These are phyloP conservation scores for Globisporangium rhizosaccharum DNA, from an alignment of 352 stramenopile genomes.

Conservation along the genomic window DNA sequence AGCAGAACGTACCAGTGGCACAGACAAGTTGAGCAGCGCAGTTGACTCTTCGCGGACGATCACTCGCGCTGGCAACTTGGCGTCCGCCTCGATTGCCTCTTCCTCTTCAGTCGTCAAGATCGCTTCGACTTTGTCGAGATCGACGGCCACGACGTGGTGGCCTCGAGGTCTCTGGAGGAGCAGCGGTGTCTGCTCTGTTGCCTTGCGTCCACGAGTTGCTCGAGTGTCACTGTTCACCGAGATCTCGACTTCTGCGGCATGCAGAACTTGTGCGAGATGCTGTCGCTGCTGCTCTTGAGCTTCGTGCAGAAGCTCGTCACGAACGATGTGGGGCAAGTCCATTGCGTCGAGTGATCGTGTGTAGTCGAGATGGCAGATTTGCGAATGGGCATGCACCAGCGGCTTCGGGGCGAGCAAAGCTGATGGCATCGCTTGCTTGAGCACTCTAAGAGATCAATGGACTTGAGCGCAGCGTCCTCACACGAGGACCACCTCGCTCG, in stretches of 20 bases:
- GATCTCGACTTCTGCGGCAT: too few species aligned
- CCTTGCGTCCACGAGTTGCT: neutral
- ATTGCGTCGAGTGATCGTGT: constrained; percentile 6
- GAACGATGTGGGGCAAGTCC: constrained; percentile 22
- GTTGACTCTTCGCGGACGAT: constrained; percentile 15
- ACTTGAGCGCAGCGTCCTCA: too few species aligned
- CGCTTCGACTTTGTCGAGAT: constrained; percentile 16
- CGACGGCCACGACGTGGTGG: neutral
- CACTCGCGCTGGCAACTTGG: constrained; percentile 9
- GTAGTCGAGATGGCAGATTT: too few species aligned
- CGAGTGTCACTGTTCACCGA: neutral
- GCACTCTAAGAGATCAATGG: too few species aligned
- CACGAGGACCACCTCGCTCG: too few species aligned
- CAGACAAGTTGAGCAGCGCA: constrained; percentile 10
- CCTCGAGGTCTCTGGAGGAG: constrained; percentile 8
- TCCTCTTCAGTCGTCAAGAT: constrained; percentile 22
- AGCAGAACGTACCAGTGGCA: constrained; percentile 13
- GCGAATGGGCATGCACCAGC: too few species aligned
- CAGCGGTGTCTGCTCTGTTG: constrained; percentile 23
- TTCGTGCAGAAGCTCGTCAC: constrained; percentile 24
- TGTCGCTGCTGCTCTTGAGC: constrained; percentile 23
- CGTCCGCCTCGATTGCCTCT: constrained; percentile 19
- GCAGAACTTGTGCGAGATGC: constrained; percentile 11
- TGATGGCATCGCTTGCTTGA: too few species aligned
- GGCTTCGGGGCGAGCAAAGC: too few species aligned